Conservation (phyloP, 306 rosid genomes). For the Lablab purpureus region DNA sequence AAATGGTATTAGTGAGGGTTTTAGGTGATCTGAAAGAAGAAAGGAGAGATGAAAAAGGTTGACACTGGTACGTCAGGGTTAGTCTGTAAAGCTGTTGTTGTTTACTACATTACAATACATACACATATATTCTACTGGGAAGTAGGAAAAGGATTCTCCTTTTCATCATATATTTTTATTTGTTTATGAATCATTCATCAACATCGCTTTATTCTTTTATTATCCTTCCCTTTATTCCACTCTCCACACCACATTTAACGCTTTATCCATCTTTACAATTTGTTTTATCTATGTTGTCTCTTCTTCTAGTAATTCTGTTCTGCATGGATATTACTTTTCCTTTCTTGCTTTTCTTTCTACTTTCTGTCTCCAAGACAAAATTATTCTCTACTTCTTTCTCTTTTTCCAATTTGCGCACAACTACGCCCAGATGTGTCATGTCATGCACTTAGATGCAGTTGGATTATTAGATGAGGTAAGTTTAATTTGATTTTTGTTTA, state of each 20-base stretch:
- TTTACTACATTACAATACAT: too few relatives aligned
- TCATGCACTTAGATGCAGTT: background rate
- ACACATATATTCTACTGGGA: constrained; percentile 38
- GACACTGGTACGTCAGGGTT: constrained; percentile 43
- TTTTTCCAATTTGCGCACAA: background rate
- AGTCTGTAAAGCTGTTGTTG: constrained; percentile 45
- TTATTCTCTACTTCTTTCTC: constrained; percentile 48
- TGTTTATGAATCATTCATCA: constrained; percentile 40
- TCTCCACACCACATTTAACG: constrained; percentile 54
- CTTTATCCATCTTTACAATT: constrained; percentile 66
- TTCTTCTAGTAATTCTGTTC: constrained; percentile 56
- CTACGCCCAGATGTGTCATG: too few relatives aligned
- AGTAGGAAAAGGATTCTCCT: constrained; percentile 51
- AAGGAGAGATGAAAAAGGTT: constrained; percentile 24
- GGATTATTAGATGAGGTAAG: too few relatives aligned
- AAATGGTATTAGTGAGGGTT: too few relatives aligned
- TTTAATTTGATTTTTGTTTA: too few relatives aligned
- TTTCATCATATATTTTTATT: constrained; percentile 34
- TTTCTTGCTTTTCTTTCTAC: constrained; percentile 52
- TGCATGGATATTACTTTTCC: constrained; percentile 52
- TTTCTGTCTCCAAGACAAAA: constrained; percentile 43
- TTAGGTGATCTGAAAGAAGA: too few relatives aligned
- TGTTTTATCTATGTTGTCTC: constrained; percentile 69
- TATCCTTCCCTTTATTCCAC: constrained; percentile 70
- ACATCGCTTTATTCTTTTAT: constrained; percentile 75